Evolutionary conservation across 805 yeast species (phyloP), one percentile per base, ranked within the genome.

Genomic region (Myxozyma vanderwaltii): DNA sequence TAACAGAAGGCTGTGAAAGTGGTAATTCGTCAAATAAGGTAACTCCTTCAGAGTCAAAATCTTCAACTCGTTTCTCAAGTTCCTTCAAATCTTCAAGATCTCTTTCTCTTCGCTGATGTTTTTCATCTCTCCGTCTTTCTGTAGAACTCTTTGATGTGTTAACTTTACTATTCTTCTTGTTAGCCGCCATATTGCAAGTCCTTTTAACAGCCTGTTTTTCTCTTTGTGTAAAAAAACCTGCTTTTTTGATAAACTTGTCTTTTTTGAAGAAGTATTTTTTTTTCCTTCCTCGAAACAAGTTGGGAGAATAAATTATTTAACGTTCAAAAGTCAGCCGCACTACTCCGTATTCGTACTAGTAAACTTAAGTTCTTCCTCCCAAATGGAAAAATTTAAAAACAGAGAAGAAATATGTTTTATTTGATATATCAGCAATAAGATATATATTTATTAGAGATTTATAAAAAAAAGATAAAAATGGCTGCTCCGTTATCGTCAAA

Each of bases 21-120:
- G 69, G 69, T 35, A 66, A 52, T 31, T 66, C 63, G n/a, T 52
- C 61, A 49, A 66, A 66, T 7, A 50, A 10, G 5, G 61, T 48
- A 26, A 51, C 58, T 29, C 45, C 46, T n/a, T 44, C 33, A 1
- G 54, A 26, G 49, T 48, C 61, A 19, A 54, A 57, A 7, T 54
- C 59, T 7, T n/a, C 17, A 15, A 58, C 51, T 21, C 57, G 56
- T 29, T 46, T 36, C 39, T 44, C 47, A 4, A 61, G 59, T 19
- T 45, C 54, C 10, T 24, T 13, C 13, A 61, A 45, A 17, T 53
- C 61, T 40, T 53, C 50, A 17, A 33, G 26, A 15, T 58, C 63
- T 13, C 36, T 41, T 38, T 45, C 47, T 10, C 64, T 52, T 13
- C 51, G 56, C 13, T 15, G n/a, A 10, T 51, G 50, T 31, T 51